Conservation (phyloP, 169 alveolate genomes). For the Cryptosporidium meleagridis region DNA sequence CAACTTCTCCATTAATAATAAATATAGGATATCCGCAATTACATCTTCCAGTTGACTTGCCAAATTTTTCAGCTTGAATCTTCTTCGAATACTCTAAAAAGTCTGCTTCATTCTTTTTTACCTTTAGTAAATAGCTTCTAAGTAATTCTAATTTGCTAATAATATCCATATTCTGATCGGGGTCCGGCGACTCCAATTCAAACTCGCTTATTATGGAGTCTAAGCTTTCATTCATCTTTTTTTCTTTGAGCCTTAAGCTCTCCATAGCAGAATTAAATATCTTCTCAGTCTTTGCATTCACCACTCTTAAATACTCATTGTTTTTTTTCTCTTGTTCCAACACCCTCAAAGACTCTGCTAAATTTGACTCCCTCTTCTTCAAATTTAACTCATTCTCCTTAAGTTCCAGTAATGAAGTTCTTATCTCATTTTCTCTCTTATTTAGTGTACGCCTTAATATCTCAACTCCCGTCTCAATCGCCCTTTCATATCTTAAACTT, state of each 20-base stretch:
- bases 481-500: conserved; percentile 7
- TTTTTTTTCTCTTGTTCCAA: conserved; percentile 41
- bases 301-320: conserved; percentile 30
- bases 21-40: conserved; percentile 51
- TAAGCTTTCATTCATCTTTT: background rate
- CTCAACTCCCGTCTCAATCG: conserved; percentile 43
- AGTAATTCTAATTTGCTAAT: background rate
- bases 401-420: background rate
- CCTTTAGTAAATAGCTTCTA: background rate
- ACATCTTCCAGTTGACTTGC: conserved; percentile 20
- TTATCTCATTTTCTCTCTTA: conserved; percentile 26
- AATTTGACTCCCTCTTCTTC: conserved; percentile 16
- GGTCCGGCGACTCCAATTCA: background rate
- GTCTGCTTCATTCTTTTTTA: conserved; percentile 1
- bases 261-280: conserved; percentile 28
- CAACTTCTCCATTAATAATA: conserved; percentile 3
- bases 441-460: background rate
- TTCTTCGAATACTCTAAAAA: background rate
- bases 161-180: background rate
- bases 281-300: conserved; percentile 25
- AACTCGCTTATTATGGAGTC: conserved; percentile 20
- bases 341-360: background rate
- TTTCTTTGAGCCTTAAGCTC: conserved; percentile 4
- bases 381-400: conserved; percentile 8
- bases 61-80: conserved; percentile 1